Evolutionary conservation across 306 rosid genomes (phyloP), one percentile per base, ranked within the genome.

Genomic region (Spatholobus suberectus): DNA sequence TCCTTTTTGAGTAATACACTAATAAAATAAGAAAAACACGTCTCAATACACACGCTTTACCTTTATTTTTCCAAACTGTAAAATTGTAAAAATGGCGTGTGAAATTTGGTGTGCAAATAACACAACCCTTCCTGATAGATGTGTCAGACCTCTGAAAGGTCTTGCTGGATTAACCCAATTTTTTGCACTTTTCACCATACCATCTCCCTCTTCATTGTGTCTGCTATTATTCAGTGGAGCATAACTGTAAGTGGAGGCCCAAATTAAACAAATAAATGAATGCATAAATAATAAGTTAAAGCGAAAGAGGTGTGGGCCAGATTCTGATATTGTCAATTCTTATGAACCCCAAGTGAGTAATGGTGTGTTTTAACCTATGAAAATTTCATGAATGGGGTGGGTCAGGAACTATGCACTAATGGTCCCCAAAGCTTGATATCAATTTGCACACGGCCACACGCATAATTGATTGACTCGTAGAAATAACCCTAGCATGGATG

Each of bases 381-480:
- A 82, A 88, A 80, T 24, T 81, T 84, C 85, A 84, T 86, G 78
- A 85, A 92, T 83, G 72, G 57, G 58, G 85, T 82, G 89, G 92
- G 87, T 57, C 89, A 78, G 26, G 74, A 78, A 67, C 73, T 44
- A 81, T 75, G 61, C 63, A 32, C 44, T 65, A 61, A 75, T 58
- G 88, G 94, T 78, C 83, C 85, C 92, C 47, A 32, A 34, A 61
- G 41, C 75, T 70, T 84, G 81, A 82, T 83, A 80, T 72, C 76
- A 82, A 43, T 67, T 54, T 76, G 23, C 70, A 62, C 41, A 62
- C 70, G 4, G 17, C 18, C 77, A 75, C 47, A 35, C 10, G 63
- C 44, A 54, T 76, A 71, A 79, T 71, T 75, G 74, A 86, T 80
- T 79, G 59, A 70, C 71, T 54, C 27, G 2, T 23, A 41, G 40